Conservation (phyloP, 140 eudicot genomes). For the Oenanthe javanica region DNA sequence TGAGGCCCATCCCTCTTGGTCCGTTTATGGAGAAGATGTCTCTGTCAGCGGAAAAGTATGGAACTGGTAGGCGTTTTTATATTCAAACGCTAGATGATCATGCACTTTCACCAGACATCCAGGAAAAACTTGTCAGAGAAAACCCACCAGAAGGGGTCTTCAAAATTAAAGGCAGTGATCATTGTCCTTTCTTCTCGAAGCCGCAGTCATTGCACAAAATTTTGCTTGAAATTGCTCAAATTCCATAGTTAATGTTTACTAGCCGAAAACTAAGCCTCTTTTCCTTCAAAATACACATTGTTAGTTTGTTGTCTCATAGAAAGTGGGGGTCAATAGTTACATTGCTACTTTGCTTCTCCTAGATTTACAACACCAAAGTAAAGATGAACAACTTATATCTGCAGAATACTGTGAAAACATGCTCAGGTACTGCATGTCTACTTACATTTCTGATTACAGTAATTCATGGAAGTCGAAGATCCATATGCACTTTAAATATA, state of each 20-base stretch:
- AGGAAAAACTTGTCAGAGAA: conserved; percentile 94
- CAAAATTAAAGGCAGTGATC: conserved; percentile 94
- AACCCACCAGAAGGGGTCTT: conserved; percentile 97
- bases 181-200: conserved; percentile 95
- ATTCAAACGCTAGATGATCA: conserved; percentile 90
- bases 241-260: conserved; percentile 25
- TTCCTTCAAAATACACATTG: not conserved
- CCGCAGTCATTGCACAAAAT: conserved; percentile 89
- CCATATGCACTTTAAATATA: too few species aligned
- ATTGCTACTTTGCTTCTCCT: not conserved
- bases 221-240: conserved; percentile 80
- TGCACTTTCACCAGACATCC: conserved; percentile 86
- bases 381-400: not conserved
- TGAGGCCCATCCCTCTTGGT: conserved; percentile 87
- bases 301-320: conserved; percentile 24
- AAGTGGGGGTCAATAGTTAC: conserved; percentile 11
- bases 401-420: not conserved
- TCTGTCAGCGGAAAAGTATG: conserved; percentile 64
- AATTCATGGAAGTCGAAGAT: too few species aligned
- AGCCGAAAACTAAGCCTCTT: not conserved
- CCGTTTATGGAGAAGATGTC: conserved; percentile 82
- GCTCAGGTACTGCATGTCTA: not conserved
- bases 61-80: conserved; percentile 55
- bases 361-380: not conserved
- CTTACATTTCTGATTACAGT: not conserved